Evolutionary conservation across 805 yeast species (phyloP), one percentile per base, ranked within the genome.

Genomic region (Hyphopichia homilentoma): DNA sequence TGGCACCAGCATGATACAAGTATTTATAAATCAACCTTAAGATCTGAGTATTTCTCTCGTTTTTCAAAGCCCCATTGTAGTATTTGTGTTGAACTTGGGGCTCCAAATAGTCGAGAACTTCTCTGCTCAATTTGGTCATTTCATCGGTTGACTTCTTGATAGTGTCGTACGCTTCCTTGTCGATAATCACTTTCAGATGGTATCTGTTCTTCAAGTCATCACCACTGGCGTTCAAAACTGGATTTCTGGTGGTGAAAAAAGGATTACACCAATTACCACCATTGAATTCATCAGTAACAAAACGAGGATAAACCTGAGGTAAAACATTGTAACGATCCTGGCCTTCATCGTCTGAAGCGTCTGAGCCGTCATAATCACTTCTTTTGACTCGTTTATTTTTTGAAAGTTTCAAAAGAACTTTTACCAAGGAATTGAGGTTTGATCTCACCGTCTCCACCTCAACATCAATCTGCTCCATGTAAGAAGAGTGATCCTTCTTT

Each of bases 251-350:
- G 27, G 66, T 52, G 42, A 76, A 73, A 43, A 81, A 80, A 16
- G 84, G 85, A 45, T 81, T 82, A 29, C 75, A 72, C 81, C 88
- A 83, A 39, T 80, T 79, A n/a, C 89, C 90, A 12, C 88, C 90
- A 44, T 79, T 79, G 51, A 79, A 83, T 34, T 73, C 76, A 18
- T 78, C 77, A 25, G 71, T 66, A 13, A 84, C 57, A 45, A 83
- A 80, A 38, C 93, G 65, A 6, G 93, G 88, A 41, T 79, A 75
- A 2, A 79, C 59, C 49, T 81, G 82, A 0, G 90, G 93, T 21
- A 81, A 39, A 11, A 57, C 32, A 29, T 64, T 56, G 39, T 45
- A 55, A 15, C 70, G 40, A 21, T 59, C 64, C 31, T 55, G 59
- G 5, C 67, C 54, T 24, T 48, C 56, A 15, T 49, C 52, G n/a